Percentiles rank a stretch among this genome's conserved stretches.
These are phyloP conservation scores for Perilla frutescens DNA, from an alignment of 257 asterid species.

Conservation along the genomic window DNA sequence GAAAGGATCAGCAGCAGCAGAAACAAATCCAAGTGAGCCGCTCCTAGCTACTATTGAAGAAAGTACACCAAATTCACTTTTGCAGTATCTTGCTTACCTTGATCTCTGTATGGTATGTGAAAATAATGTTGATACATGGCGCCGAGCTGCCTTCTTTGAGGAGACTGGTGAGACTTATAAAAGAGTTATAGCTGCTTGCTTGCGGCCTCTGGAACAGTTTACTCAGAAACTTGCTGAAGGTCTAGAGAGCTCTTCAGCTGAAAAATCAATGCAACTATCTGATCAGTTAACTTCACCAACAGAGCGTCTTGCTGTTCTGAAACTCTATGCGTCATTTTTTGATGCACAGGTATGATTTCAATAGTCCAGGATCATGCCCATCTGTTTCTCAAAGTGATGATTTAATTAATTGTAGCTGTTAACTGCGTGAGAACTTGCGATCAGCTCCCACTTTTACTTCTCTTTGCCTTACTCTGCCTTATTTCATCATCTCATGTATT, in stretches of 20 bases:
- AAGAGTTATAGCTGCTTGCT: slow-evolving; percentile 73
- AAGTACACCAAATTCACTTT: slow-evolving; percentile 80
- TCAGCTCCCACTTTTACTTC: neutral
- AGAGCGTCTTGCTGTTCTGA: slow-evolving; percentile 64
- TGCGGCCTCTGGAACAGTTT: slow-evolving; percentile 76
- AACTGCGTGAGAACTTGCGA: neutral
- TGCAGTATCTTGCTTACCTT: slow-evolving; percentile 89
- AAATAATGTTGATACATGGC: slow-evolving; percentile 92
- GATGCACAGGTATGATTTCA: slow-evolving; percentile 73
- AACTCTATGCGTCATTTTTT: slow-evolving; percentile 61
- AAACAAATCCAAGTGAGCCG: slow-evolving; percentile 88
- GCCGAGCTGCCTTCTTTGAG: slow-evolving; percentile 97
- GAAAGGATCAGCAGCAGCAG: slow-evolving; percentile 98
- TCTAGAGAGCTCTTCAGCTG: slow-evolving; percentile 67
- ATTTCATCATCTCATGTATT: neutral
- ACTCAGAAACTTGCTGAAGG: slow-evolving; percentile 63
- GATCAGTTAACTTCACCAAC: slow-evolving; percentile 69
- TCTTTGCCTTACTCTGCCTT: too few relatives aligned
- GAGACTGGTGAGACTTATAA: slow-evolving; percentile 90
- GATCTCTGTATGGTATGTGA: slow-evolving; percentile 95
- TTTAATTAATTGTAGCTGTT: slow-evolving; percentile 3
- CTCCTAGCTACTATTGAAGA: slow-evolving; percentile 80
- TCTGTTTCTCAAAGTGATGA: neutral
- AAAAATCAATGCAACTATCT: slow-evolving; percentile 66
- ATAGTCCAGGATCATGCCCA: slow-evolving; percentile 17